Percentiles rank a stretch among this genome's conserved stretches.
Evolutionary conservation across 805 yeast genomes (phyloP).

Genomic region (Kluyveromyces wickerhamii): DNA sequence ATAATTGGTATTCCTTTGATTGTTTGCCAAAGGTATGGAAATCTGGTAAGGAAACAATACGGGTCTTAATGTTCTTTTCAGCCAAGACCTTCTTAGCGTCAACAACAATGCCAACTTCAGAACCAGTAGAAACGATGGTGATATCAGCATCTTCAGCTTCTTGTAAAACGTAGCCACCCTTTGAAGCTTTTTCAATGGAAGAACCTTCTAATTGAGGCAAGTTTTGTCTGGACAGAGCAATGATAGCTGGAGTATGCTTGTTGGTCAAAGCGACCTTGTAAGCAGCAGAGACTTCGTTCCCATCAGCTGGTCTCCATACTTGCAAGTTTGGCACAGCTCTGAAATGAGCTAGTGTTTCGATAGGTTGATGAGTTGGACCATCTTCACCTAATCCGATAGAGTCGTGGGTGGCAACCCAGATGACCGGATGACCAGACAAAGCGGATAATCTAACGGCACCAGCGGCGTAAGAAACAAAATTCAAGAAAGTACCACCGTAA

Average conservation of each 20-base stretch:
- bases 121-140: constrained; percentile 84
- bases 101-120: constrained; percentile 76
- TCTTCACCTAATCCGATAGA: constrained; percentile 89
- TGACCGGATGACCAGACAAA: constrained; percentile 71
- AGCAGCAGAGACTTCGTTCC: constrained; percentile 83
- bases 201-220: constrained; percentile 92
- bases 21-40: constrained; percentile 84
- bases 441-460: constrained; percentile 86
- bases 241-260: constrained; percentile 58
- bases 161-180: constrained; percentile 86
- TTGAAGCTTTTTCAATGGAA: constrained; percentile 78
- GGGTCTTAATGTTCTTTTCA: constrained; percentile 58
- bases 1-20: constrained; percentile 66
- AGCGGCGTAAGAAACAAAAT: constrained; percentile 79
- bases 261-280: constrained; percentile 58
- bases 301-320: constrained; percentile 93
- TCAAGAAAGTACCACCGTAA: constrained; percentile 96
- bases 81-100: constrained; percentile 71
- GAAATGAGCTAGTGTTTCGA: constrained; percentile 79
- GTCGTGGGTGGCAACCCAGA: constrained; percentile 87
- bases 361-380: constrained; percentile 92
- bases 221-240: constrained; percentile 81
- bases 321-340: constrained; percentile 76
- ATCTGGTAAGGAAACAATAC: constrained; percentile 91
- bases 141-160: constrained; percentile 55